Percentiles rank a stretch among this genome's conserved stretches.
These are phyloP conservation scores for Botrytis pseudocinerea DNA, from an alignment of 2,329 filamentous ascomycete genomes.

Conservation along the genomic window DNA sequence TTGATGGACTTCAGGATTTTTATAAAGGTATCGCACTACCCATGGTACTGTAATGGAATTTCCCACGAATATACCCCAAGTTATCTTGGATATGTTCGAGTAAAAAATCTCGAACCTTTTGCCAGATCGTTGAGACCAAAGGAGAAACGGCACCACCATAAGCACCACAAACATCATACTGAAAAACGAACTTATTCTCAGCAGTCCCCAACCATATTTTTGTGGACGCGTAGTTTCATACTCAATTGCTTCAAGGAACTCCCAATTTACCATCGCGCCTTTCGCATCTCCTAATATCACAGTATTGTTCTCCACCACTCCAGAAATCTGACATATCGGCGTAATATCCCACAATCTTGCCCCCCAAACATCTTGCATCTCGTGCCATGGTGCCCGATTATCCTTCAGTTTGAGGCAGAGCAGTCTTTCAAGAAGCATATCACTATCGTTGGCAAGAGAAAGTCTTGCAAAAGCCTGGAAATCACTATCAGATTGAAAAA, in stretches of 20 bases:
- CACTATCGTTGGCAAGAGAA: conserved; percentile 41
- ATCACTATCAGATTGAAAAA: conserved; percentile 33
- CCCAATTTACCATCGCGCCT: conserved; percentile 41
- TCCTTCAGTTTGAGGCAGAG: conserved; percentile 32
- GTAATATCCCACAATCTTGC: conserved; percentile 41
- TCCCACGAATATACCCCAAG: conserved; percentile 9
- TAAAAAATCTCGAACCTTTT: neutral
- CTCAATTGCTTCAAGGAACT: conserved; percentile 23
- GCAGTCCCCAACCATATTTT: neutral
- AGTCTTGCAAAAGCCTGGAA: conserved; percentile 41
- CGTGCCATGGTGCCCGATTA: conserved; percentile 29
- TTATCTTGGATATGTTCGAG: conserved; percentile 4
- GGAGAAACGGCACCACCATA: neutral
- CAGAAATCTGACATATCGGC: conserved; percentile 40
- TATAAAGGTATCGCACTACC: conserved; percentile 31
- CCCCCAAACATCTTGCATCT: conserved; percentile 35
- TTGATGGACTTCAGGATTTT: conserved; percentile 32
- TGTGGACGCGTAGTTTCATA: neutral
- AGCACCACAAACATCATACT: neutral
- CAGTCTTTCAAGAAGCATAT: conserved; percentile 41
- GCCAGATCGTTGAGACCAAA: neutral
- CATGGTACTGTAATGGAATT: conserved; percentile 29
- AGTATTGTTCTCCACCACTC: conserved; percentile 39
- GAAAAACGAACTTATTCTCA: neutral
- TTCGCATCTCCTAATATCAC: conserved; percentile 40